Evolutionary conservation across 2,329 filamentous ascomycete genomes (phyloP).

Genomic region (Tolypocladium tropicale): DNA sequence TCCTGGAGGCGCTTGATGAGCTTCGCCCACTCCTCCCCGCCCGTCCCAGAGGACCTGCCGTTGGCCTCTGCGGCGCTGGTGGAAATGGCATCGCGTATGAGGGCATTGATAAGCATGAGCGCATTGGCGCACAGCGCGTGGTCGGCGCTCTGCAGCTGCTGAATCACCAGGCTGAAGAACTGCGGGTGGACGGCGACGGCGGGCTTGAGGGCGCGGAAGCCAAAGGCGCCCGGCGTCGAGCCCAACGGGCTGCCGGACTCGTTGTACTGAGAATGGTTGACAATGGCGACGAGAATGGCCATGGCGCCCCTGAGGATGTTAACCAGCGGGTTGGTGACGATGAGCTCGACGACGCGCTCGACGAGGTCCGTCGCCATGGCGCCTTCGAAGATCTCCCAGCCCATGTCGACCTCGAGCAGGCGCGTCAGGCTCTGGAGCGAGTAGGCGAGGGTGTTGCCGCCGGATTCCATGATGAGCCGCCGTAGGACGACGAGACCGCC

Average conservation of each 20-base stretch:
- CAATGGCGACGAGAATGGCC: conserved; percentile 89
- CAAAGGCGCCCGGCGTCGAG: conserved; percentile 53
- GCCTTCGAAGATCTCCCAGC: conserved; percentile 79
- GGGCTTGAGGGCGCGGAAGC: conserved; percentile 85
- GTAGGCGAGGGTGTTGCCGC: conserved; percentile 92
- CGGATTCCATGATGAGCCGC: conserved; percentile 72
- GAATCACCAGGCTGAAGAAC: conserved; percentile 90
- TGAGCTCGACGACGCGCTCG: conserved; percentile 75
- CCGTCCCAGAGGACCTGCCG: conserved; percentile 16
- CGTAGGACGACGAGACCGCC: conserved; percentile 76
- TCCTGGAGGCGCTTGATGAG: conserved; percentile 93
- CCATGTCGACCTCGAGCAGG: conserved; percentile 91
- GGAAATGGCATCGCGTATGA: conserved; percentile 85
- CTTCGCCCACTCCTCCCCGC: conserved; percentile 74
- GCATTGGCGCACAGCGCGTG: conserved; percentile 94
- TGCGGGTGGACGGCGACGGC: conserved; percentile 85
- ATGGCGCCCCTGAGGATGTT: conserved; percentile 96
- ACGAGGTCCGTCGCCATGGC: conserved; percentile 54
- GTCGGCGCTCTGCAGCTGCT: conserved; percentile 84
- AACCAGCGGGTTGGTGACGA: conserved; percentile 90
- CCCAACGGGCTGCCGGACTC: conserved; percentile 21
- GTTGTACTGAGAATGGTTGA: conserved; percentile 67
- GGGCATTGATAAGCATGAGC: conserved; percentile 85
- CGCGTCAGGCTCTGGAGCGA: conserved; percentile 81
- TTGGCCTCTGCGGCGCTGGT: conserved; percentile 46